phyloP scores from a whole-genome alignment of 2,329 filamentous ascomycete genomes.

The Ascocoryne sarcoides region DNA sequence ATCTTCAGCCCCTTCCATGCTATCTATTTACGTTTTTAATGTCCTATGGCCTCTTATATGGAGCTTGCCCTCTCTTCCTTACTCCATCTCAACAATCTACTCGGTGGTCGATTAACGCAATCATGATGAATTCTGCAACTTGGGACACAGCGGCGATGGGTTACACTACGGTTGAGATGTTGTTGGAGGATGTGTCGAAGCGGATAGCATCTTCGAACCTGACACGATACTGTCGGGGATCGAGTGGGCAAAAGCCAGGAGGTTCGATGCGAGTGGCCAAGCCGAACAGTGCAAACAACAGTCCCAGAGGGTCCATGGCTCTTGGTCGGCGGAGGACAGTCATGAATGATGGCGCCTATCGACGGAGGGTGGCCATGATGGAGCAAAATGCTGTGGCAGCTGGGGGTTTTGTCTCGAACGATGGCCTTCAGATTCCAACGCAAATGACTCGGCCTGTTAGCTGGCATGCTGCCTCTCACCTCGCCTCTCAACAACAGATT shows the following conservation, averaged over 20 bases:
- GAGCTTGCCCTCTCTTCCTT: constrained; percentile 2
- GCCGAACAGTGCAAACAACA: constrained; percentile 59
- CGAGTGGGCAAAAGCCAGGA: constrained; percentile 41
- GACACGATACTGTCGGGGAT: constrained; percentile 39
- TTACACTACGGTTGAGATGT: constrained; percentile 34
- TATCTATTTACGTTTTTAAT: constrained; percentile 11
- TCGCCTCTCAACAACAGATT: constrained; percentile 20
- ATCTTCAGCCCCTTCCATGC: constrained; percentile 10
- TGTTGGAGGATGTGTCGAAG: constrained; percentile 43
- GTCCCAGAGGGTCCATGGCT: constrained; percentile 47
- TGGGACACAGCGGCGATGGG: constrained; percentile 19
- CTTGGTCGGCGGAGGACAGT: constrained; percentile 47
- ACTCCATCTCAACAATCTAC: constrained; percentile 1
- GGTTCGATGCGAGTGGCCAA: constrained; percentile 53
- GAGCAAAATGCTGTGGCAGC: constrained; percentile 37
- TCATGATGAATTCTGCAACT: constrained; percentile 21
- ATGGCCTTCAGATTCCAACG: constrained; percentile 24
- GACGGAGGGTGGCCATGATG: constrained; percentile 19
- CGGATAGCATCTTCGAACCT: constrained; percentile 42
- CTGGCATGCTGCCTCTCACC: constrained; percentile 63
- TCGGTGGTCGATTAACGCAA: constrained; percentile 2
- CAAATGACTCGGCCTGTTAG: constrained; percentile 53
- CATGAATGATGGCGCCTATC: constrained; percentile 37
- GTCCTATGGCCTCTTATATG: constrained; percentile 6
- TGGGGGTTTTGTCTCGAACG: constrained; percentile 32